These are phyloP conservation scores for Nectriaceae sp. DNA, from an alignment of 2,329 filamentous ascomycete species.

Conservation along the genomic window DNA sequence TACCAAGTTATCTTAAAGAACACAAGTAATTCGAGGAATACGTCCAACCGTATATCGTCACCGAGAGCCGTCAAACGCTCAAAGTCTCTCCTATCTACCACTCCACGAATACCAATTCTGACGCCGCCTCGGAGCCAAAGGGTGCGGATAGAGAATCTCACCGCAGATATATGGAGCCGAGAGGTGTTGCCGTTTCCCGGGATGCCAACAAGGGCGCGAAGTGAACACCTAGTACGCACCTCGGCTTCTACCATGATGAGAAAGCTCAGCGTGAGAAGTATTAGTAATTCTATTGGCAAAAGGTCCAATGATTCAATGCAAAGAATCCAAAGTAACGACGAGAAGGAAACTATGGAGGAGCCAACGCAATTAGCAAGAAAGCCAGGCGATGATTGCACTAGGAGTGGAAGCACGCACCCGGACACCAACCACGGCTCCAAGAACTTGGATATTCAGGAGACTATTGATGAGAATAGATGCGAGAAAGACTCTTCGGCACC, in stretches of 20 bases:
- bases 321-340: slow-evolving; percentile 12
- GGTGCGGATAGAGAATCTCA: slow-evolving; percentile 70
- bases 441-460: too few relatives aligned
- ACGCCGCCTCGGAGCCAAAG: slow-evolving; percentile 75
- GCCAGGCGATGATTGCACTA: slow-evolving; percentile 13
- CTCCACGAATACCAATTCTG: slow-evolving; percentile 66
- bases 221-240: slow-evolving; percentile 72
- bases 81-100: slow-evolving; percentile 75
- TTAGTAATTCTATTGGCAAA: slow-evolving; percentile 74
- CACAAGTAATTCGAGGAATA: slow-evolving; percentile 68
- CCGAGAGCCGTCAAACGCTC: slow-evolving; percentile 69
- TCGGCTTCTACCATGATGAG: slow-evolving; percentile 88
- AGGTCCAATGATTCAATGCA: slow-evolving; percentile 60
- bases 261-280: slow-evolving; percentile 81
- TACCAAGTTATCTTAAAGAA: slow-evolving; percentile 86
- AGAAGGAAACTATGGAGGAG: neutral
- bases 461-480: too few relatives aligned
- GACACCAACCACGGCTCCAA: too few relatives aligned
- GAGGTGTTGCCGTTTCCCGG: slow-evolving; percentile 81
- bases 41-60: slow-evolving; percentile 41
- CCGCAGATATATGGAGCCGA: slow-evolving; percentile 82
- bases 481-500: too few relatives aligned
- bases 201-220: slow-evolving; percentile 65
- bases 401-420: slow-evolving; percentile 11
- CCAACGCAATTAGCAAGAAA: slow-evolving; percentile 8